Evolutionary conservation across 1,284 basidiomycete species (phyloP), one percentile per base, ranked within the genome.

Genomic region (Ganoderma boninense): DNA sequence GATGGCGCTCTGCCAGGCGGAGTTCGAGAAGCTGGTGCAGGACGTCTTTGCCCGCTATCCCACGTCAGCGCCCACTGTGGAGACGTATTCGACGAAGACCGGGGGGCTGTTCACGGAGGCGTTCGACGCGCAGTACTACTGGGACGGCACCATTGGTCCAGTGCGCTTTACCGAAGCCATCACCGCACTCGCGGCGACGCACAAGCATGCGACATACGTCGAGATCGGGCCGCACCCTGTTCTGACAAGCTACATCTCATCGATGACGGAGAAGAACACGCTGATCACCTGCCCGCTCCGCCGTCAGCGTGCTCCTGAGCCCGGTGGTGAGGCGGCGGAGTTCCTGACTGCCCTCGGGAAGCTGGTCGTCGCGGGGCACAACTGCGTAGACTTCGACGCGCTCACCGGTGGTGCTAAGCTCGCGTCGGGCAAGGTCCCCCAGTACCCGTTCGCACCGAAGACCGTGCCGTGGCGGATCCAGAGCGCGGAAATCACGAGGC

Each of bases 161-260:
- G 83, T 84, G 18, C 67, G 65, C 16, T 84, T 84, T 73, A 69
- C 73, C 0, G 42, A 75, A 0, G 77, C 79, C 6, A 69, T 81
- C 16, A 42, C 65, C 7, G 66, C 69, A 7, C 65, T 80, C 10
- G 64, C 77, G 1, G 49, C 69, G 6, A 65, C 67, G n/a, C 62
- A 75, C 16, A 73, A 73, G 11, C 70, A 70, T 43, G 74, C 78
- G 23, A 72, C 61, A 23, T 81, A 79, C 67, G 68, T 83, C 20
- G 82, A 83, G 62, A 75, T 83, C 40, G 70, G 74, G 16, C 82
- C 83, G 5, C 83, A 84, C 67, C 82, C 83, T 0, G 82, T 79
- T 2, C 75, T 84, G 0, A 75, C 79, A 7, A 71, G 74, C n/a
- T 84, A 83, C 69, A 61, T 83, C 26, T 52, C 72, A 0, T 69